Base-by-base conservation (phyloP, 139 green algal species). In the Chlamydomonas applanata region DNA sequence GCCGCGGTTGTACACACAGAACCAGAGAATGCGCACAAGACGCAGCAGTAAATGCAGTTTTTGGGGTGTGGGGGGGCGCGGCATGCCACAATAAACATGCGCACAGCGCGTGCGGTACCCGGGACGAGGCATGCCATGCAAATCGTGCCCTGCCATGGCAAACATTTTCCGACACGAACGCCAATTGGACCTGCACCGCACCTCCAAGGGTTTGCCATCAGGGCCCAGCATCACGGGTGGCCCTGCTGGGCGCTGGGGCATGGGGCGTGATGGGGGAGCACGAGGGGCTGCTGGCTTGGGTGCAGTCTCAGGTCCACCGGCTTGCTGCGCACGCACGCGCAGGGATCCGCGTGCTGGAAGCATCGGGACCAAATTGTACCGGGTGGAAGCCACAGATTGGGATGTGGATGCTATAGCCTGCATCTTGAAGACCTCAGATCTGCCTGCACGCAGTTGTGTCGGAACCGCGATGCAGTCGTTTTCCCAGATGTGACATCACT, bases 141-240 rank as follows among this genome's bases (percentile, higher is more conserved):
- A 71, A 71, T 62, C 24, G 13, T 62, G 54, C n/a, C n/a, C 7
- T 62, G n/a, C 19, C 24, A 62, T 27, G 19, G 4, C 54, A 62
- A 29, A 27, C 22, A 33, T 27, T 62, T 4, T 62, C 24, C 54
- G n/a, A 33, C n/a, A 29, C 19, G 54, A 4, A 62, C 54, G 9
- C 22, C 54, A 62, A 62, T 27, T 33, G 25, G 32, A 36, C 9
- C 5, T 3, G 32, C 11, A 17, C 4, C 19, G 27, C 32, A 82
- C 81, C 81, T 86, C 54, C 11, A 86, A 64, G 5, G 70, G 70
- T 44, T 86, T 29, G 0, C 81, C 81, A 60, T 86, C 81, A 20
- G 77, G 81, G 14, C 81, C 81, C 57, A 86, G 68, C 19, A 86
- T 76, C 20, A 75, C 49, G 25, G 69, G 60, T 46, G 54, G 56